Percentiles rank a stretch among this genome's conserved stretches.
Conservation (phyloP, 139 green algal genomes). For the Edaphochlamys debaryana region DNA sequence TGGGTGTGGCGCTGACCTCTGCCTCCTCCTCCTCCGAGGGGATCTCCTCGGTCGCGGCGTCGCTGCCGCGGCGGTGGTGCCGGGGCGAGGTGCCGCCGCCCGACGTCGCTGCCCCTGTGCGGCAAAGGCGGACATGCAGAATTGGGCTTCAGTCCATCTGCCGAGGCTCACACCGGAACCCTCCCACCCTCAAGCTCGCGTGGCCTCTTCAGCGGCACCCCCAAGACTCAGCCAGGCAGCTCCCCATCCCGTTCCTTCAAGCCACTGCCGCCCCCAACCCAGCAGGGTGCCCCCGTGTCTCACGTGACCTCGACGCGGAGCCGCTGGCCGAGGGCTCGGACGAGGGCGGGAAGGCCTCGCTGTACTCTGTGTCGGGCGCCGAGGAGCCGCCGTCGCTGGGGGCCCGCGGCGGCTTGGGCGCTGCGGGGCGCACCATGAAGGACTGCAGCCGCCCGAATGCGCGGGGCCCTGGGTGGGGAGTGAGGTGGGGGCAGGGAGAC, state of each 20-base stretch:
- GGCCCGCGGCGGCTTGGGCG: not conserved
- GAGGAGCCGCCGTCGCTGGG: not conserved
- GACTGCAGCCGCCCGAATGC: conserved; percentile 2
- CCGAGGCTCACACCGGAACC: too few relatives aligned
- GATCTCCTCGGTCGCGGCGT: conserved; percentile 1
- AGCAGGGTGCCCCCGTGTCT: too few relatives aligned
- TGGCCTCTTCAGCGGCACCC: too few relatives aligned
- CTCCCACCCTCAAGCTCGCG: too few relatives aligned
- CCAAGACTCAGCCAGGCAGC: too few relatives aligned
- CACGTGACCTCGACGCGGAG: too few relatives aligned
- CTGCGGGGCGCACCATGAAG: conserved; percentile 2
- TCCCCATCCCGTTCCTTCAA: too few relatives aligned
- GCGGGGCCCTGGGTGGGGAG: not conserved
- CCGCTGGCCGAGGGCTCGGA: not conserved
- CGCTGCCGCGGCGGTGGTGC: conserved; percentile 5
- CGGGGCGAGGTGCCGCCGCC: not conserved
- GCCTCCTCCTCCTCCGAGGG: not conserved
- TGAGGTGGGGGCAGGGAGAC: not conserved
- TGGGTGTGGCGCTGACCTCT: not conserved
- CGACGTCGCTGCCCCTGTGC: not conserved
- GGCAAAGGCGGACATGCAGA: too few relatives aligned
- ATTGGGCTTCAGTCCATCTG: too few relatives aligned
- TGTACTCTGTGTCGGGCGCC: not conserved
- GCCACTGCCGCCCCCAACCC: too few relatives aligned
- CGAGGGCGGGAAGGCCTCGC: not conserved